Evolutionary conservation across 2,329 filamentous ascomycete species (phyloP), one percentile per base, ranked within the genome.

Genomic region (Balansia obtecta): DNA sequence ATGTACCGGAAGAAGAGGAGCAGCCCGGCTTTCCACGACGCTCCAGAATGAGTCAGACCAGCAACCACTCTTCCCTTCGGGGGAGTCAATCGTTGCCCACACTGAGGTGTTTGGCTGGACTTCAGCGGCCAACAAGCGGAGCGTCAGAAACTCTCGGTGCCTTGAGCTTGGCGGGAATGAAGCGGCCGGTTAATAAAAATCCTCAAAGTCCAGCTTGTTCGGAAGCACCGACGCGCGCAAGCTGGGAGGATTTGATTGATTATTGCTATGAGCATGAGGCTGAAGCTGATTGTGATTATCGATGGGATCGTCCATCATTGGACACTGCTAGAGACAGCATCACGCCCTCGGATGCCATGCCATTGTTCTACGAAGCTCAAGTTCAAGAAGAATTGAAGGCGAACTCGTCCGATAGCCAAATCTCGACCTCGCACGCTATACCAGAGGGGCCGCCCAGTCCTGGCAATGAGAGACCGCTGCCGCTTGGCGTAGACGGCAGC

Each of bases 211-310:
- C 63, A 61, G 12, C 60, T 62, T 8, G 53, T 27, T 16, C 44
- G 42, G 18, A 51, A 53, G 42, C 50, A 48, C 45, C 52, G 15
- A 22, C 43, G 20, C 65, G 65, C 8, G 72, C 74, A 56, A 81
- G 69, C 56, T 85, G 82, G 82, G 82, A 85, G 58, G 80, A 83
- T 48, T 80, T 80, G 54, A 84, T 85, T 53, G 82, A 85, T 60
- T 85, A 83, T 63, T 83, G 79, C 60, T 85, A 85, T 58, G 80
- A 84, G 55, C 78, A 85, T 57, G 81, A 80, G 55, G 79, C 75
- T 12, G 82, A 85, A 61, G 81, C 80, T 8, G 71, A 83, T 62
- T 84, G 79, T 59, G 75, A 84, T 54, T 84, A 82, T 56, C 75
- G 80, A 43, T 84, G 80, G 80, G 77, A 81, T 52, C 74, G 76